Evolutionary conservation across 1,139 yeast species (phyloP).

Genomic region (Suhomyces maxii): DNA sequence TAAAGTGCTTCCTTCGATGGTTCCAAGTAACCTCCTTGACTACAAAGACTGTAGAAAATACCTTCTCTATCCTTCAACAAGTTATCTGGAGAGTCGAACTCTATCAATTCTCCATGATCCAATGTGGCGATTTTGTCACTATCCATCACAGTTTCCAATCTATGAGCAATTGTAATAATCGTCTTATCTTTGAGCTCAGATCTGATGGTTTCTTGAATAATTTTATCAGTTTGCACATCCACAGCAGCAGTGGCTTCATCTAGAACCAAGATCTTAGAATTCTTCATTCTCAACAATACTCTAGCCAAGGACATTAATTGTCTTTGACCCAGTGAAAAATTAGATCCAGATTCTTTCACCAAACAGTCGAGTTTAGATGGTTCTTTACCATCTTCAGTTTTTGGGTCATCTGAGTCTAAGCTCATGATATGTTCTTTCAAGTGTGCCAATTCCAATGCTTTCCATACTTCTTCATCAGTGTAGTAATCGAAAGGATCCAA

Average conservation of each 20-base stretch:
- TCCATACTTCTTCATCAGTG: constrained; percentile 56
- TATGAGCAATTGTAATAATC: constrained; percentile 77
- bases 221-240: constrained; percentile 74
- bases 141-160: constrained; percentile 80
- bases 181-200: constrained; percentile 63
- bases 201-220: constrained; percentile 74
- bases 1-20: no score
- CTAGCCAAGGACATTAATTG: constrained; percentile 76
- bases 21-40: constrained; percentile 42
- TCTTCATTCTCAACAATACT: constrained; percentile 54
- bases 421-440: constrained; percentile 46
- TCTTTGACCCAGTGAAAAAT: constrained; percentile 75
- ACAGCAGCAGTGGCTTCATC: constrained; percentile 91
- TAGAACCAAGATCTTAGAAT: constrained; percentile 62
- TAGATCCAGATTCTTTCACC: constrained; percentile 69
- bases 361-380: constrained; percentile 38
- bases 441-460: constrained; percentile 53
- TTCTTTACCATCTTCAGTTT: constrained; percentile 22
- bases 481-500: constrained; percentile 58
- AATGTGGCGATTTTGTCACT: constrained; percentile 71
- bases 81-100: constrained; percentile 64
- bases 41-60: constrained; percentile 51
- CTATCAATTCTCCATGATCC: constrained; percentile 66
- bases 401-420: constrained; percentile 26
- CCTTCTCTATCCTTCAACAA: constrained; percentile 46